These are phyloP conservation scores for Madurella fahalii DNA, from an alignment of 2,329 filamentous ascomycete genomes.

Conservation along the genomic window DNA sequence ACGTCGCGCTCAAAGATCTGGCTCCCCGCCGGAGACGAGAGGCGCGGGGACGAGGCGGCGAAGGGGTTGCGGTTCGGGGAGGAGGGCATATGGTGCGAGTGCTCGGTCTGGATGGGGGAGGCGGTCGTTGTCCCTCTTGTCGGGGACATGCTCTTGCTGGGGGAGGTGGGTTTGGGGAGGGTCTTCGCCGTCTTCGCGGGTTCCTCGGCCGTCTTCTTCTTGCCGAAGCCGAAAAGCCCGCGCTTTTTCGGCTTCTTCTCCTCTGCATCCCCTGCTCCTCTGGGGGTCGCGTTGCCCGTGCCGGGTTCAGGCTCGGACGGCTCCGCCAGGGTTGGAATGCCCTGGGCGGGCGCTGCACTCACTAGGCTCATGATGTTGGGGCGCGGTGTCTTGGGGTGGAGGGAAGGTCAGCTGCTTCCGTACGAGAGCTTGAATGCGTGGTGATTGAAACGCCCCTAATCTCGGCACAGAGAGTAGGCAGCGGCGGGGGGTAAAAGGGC, in stretches of 20 bases:
- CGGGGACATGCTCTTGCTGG: conserved; percentile 33
- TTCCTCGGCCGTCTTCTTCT: conserved; percentile 52
- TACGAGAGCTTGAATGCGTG: neutral
- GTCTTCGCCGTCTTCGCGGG: conserved; percentile 30
- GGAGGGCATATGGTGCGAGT: conserved; percentile 44
- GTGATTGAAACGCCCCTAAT: conserved; percentile 12
- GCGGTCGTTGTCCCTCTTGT: conserved; percentile 29
- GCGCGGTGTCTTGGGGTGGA: neutral
- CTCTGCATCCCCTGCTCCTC: conserved; percentile 27
- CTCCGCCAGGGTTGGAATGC: conserved; percentile 29
- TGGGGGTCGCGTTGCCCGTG: conserved; percentile 33
- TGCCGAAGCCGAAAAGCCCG: conserved; percentile 58
- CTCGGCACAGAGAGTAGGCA: conserved; percentile 16
- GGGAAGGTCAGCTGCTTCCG: neutral
- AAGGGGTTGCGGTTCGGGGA: conserved; percentile 57
- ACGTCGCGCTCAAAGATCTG: conserved; percentile 94
- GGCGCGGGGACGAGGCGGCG: conserved; percentile 62
- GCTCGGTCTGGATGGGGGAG: conserved; percentile 34
- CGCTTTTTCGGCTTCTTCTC: conserved; percentile 48
- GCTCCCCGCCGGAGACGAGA: conserved; percentile 72
- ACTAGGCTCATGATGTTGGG: conserved; percentile 29
- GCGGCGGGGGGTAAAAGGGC: conserved; percentile 13
- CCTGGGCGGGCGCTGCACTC: conserved; percentile 23
- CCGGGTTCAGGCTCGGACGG: conserved; percentile 21
- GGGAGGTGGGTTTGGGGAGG: conserved; percentile 27